These are phyloP conservation scores for Cladosporium colombiae DNA, from an alignment of 2,329 filamentous ascomycete species.

Conservation along the genomic window DNA sequence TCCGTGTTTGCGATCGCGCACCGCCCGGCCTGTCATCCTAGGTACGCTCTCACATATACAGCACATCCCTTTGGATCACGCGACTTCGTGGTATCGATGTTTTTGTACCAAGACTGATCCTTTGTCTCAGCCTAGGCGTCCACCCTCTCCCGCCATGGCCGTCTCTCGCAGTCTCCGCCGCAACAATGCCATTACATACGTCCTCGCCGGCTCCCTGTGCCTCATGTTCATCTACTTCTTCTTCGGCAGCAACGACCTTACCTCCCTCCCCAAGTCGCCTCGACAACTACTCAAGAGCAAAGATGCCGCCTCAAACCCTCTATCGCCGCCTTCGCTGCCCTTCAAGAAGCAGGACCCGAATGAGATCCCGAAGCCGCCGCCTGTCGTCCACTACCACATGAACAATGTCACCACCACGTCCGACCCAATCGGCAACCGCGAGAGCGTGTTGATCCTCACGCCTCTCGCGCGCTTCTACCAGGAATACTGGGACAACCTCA, in stretches of 20 bases:
- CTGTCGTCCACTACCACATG: constrained; percentile 89
- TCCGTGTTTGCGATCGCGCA: constrained; percentile 2
- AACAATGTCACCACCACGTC: constrained; percentile 87
- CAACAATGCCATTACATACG: constrained; percentile 73
- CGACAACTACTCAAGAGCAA: constrained; percentile 53
- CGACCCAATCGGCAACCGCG: constrained; percentile 73
- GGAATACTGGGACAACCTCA: constrained; percentile 91
- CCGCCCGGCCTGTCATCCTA: background rate
- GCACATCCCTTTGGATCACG: background rate
- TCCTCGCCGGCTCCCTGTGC: constrained; percentile 70
- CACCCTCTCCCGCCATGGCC: constrained; percentile 49
- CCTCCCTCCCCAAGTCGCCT: constrained; percentile 50
- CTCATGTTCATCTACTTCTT: constrained; percentile 57
- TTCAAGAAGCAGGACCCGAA: constrained; percentile 65
- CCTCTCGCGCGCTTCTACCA: constrained; percentile 92
- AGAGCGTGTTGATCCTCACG: constrained; percentile 87
- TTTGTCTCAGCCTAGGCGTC: background rate
- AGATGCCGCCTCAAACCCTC: constrained; percentile 64
- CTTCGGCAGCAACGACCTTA: constrained; percentile 63
- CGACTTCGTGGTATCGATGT: background rate
- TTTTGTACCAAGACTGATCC: background rate
- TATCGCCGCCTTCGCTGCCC: constrained; percentile 73
- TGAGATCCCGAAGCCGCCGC: constrained; percentile 67
- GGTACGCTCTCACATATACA: background rate
- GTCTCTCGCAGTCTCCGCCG: constrained; percentile 71